Percentiles rank a stretch among this genome's conserved stretches.
phyloP scores from a whole-genome alignment of 2,329 filamentous ascomycete species.

The Cladophialophora immunda region DNA sequence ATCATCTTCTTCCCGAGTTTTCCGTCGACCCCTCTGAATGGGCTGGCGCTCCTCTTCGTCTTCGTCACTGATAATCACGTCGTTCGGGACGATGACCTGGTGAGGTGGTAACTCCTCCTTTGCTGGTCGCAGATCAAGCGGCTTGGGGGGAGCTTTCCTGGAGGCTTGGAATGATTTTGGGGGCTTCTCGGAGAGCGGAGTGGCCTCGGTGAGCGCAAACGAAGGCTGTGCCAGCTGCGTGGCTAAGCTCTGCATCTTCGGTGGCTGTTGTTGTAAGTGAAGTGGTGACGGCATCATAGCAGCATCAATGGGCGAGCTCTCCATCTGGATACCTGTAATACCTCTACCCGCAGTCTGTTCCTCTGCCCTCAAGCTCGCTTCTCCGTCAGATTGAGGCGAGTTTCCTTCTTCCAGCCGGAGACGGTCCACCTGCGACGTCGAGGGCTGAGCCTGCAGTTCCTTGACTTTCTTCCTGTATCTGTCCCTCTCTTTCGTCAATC shows the following conservation, averaged over 20 bases:
- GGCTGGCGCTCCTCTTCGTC: slow-evolving; percentile 42
- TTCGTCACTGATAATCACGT: slow-evolving; percentile 27
- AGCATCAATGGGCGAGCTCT: slow-evolving; percentile 34
- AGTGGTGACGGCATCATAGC: slow-evolving; percentile 38
- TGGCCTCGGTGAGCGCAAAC: slow-evolving; percentile 45
- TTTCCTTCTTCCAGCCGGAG: slow-evolving; percentile 42
- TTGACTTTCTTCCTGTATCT: slow-evolving; percentile 91
- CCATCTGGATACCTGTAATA: neutral
- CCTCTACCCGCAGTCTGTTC: slow-evolving; percentile 22
- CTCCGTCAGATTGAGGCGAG: slow-evolving; percentile 38
- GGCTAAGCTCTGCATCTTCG: slow-evolving; percentile 29
- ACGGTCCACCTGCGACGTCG: slow-evolving; percentile 43
- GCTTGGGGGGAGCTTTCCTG: slow-evolving; percentile 85
- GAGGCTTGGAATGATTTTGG: slow-evolving; percentile 66
- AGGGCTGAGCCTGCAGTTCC: slow-evolving; percentile 66
- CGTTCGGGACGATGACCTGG: slow-evolving; percentile 16
- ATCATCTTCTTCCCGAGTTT: slow-evolving; percentile 89
- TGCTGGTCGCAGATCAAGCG: slow-evolving; percentile 72
- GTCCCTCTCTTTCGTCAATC: slow-evolving; percentile 91
- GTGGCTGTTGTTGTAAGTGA: slow-evolving; percentile 28
- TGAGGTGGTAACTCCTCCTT: slow-evolving; percentile 39
- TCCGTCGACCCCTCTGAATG: slow-evolving; percentile 75
- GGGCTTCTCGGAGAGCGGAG: slow-evolving; percentile 57
- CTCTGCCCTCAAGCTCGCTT: slow-evolving; percentile 27
- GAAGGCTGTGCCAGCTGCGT: slow-evolving; percentile 33